These are phyloP conservation scores for Quercus variabilis DNA, from an alignment of 306 rosid genomes.

Conservation along the genomic window DNA sequence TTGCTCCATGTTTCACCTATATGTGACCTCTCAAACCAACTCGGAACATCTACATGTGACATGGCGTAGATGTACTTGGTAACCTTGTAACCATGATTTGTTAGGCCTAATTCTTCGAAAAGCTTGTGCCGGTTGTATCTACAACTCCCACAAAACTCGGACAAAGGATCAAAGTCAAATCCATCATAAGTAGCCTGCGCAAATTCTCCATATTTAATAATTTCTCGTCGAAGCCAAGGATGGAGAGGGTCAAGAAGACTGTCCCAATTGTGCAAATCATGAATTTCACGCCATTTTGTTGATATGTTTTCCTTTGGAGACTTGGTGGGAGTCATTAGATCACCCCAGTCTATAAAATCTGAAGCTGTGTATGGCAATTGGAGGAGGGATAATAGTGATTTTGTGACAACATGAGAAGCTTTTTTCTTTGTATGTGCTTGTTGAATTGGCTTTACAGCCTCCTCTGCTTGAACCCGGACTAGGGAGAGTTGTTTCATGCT, in stretches of 20 bases:
- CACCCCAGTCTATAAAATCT: too few relatives aligned
- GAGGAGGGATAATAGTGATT: conserved; percentile 44
- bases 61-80: conserved; percentile 59
- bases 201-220: conserved; percentile 68
- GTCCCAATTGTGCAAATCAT: conserved; percentile 43
- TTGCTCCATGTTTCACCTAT: conserved; percentile 52
- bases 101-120: conserved; percentile 36
- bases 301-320: conserved; percentile 58
- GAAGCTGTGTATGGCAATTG: conserved; percentile 36
- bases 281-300: conserved; percentile 45
- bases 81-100: conserved; percentile 37
- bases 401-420: conserved; percentile 21
- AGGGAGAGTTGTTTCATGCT: not conserved
- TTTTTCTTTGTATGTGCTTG: conserved; percentile 19
- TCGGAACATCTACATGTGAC: conserved; percentile 54
- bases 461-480: conserved; percentile 23
- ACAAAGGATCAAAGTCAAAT: conserved; percentile 56
- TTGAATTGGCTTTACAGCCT: conserved; percentile 14
- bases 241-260: conserved; percentile 47
- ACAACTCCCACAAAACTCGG: conserved; percentile 61
- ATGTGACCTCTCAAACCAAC: conserved; percentile 55
- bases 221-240: conserved; percentile 51
- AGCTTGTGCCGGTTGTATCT: conserved; percentile 40
- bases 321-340: conserved; percentile 35
- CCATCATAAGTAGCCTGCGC: conserved; percentile 70